Conservation (phyloP, 768 basidiomycete species). For the Pleurotus citrinopileatus region DNA sequence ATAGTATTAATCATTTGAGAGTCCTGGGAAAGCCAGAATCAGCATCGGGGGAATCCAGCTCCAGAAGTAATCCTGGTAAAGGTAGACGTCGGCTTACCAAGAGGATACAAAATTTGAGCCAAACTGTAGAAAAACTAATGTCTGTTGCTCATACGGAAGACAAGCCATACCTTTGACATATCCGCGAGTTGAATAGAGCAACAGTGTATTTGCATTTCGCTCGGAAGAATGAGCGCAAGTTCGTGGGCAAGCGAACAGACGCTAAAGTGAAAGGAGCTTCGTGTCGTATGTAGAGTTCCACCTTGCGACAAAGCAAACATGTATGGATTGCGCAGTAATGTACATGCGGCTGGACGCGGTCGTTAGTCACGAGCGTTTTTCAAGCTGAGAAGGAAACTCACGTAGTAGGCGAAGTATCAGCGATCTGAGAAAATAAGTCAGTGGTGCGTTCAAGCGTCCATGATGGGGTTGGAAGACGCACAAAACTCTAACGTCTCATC, state of each 20-base stretch:
- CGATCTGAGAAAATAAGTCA: neutral
- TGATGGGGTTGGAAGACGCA: constrained; percentile 34
- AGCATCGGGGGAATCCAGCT: no score
- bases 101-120: no score
- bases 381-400: neutral
- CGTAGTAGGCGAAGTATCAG: neutral
- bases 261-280: constrained; percentile 84
- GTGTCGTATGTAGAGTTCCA: no score
- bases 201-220: constrained; percentile 48
- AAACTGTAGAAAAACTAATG: no score
- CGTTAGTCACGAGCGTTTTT: neutral
- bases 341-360: neutral
- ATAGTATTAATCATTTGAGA: neutral
- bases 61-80: no score
- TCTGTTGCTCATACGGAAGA: no score
- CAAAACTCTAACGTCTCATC: constrained; percentile 99
- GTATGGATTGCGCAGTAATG: no score
- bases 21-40: no score
- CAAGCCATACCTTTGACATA: no score
- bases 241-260: constrained; percentile 63
- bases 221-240: constrained; percentile 83
- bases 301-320: no score
- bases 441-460: neutral
- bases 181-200: constrained; percentile 12
- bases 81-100: no score